Conservation (phyloP, 108 stramenopile genomes). For the Fistulifera pelliculosa region DNA sequence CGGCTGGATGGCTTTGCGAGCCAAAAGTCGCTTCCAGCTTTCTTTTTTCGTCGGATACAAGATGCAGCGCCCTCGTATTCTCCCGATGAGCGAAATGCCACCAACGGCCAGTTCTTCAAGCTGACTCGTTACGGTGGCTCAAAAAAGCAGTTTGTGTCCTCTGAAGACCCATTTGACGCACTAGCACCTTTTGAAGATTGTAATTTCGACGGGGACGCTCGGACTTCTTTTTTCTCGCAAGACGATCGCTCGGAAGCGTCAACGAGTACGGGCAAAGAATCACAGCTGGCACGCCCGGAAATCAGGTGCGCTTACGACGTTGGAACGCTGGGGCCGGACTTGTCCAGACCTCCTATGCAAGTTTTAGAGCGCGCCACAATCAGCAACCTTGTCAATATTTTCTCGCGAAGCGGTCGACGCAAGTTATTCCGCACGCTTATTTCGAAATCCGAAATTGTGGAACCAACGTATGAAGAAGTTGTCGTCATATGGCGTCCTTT, state of each 20-base stretch:
- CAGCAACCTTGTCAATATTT: constrained; percentile 61
- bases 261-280: no score
- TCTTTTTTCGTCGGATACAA: no score
- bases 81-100: no score
- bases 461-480: constrained; percentile 72
- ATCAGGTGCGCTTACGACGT: no score
- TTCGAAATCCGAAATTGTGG: constrained; percentile 51
- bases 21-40: no score
- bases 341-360: constrained; percentile 23
- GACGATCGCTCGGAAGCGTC: no score
- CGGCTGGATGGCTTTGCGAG: no score
- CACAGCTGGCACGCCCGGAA: no score
- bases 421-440: constrained; percentile 41
- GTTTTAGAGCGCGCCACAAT: constrained; percentile 72
- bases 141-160: constrained; percentile 33
- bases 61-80: no score
- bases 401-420: constrained; percentile 38
- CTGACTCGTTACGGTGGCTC: constrained; percentile 49
- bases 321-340: neutral
- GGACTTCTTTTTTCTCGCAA: no score
- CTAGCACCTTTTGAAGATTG: constrained; percentile 36
- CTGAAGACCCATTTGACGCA: constrained; percentile 36
- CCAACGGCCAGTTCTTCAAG: constrained; percentile 18
- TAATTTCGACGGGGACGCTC: no score
- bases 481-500: constrained; percentile 63